These are phyloP conservation scores for Bipolaris oryzae DNA, from an alignment of 2,329 filamentous ascomycete species.

Conservation along the genomic window DNA sequence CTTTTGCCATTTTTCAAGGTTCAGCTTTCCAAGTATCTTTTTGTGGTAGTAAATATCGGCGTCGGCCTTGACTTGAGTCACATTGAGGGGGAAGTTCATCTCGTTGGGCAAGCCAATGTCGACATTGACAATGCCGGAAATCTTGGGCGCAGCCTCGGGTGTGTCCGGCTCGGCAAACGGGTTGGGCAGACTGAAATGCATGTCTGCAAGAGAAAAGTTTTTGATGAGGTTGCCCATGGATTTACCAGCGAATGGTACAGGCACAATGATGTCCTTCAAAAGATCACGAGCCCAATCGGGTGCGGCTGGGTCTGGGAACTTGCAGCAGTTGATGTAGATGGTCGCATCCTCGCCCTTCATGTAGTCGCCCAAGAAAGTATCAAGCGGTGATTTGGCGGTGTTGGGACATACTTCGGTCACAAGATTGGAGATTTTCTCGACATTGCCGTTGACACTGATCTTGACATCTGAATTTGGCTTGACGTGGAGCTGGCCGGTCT, in stretches of 20 bases:
- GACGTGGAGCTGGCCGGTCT: conserved; percentile 70
- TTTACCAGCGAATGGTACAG: conserved; percentile 81
- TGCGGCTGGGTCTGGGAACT: conserved; percentile 67
- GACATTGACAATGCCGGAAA: conserved; percentile 83
- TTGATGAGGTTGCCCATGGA: conserved; percentile 82
- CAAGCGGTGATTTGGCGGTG: conserved; percentile 79
- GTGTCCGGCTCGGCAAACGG: conserved; percentile 76
- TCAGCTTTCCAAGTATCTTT: conserved; percentile 78
- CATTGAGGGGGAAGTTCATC: conserved; percentile 83
- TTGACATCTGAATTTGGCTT: conserved; percentile 70
- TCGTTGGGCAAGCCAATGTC: conserved; percentile 80
- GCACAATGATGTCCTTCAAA: conserved; percentile 79
- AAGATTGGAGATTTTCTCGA: conserved; percentile 74
- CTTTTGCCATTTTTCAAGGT: conserved; percentile 80
- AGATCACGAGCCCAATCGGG: conserved; percentile 84
- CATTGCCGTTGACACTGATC: conserved; percentile 72
- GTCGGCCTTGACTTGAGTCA: conserved; percentile 75
- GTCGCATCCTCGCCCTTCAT: conserved; percentile 79
- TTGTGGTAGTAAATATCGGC: conserved; percentile 81
- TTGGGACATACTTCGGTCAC: conserved; percentile 77
- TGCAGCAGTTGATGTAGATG: conserved; percentile 81
- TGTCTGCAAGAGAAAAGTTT: conserved; percentile 84
- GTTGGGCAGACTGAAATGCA: conserved; percentile 84
- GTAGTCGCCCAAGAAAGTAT: conserved; percentile 79
- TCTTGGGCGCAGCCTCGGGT: conserved; percentile 73